phyloP scores from a whole-genome alignment of 108 stramenopile genomes.

The Epithemia pelagica region DNA sequence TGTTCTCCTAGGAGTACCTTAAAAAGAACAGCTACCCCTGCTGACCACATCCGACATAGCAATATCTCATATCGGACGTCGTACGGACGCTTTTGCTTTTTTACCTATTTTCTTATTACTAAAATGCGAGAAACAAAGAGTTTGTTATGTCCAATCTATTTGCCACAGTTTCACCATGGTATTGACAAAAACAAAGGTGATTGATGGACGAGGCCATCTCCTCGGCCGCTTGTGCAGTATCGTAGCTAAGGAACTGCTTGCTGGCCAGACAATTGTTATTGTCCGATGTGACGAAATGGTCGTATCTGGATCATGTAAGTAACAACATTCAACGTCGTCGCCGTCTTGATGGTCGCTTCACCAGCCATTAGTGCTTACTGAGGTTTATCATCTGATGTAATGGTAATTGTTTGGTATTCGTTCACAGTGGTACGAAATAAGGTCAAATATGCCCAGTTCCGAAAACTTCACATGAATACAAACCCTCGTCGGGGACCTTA shows the following conservation, averaged over 20 bases:
- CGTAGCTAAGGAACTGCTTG: slow-evolving; percentile 98
- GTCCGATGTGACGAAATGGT: slow-evolving; percentile 97
- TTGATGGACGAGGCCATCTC: slow-evolving; percentile 99
- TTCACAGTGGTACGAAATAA: slow-evolving; percentile 83
- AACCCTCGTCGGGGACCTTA: slow-evolving; percentile 94
- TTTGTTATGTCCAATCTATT: too few species aligned
- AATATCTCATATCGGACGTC: too few species aligned
- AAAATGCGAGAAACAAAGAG: too few species aligned
- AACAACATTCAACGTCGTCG: slow-evolving; percentile 9
- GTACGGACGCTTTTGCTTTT: too few species aligned
- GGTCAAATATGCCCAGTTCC: slow-evolving; percentile 96
- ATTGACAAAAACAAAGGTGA: slow-evolving; percentile 44
- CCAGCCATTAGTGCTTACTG: neutral
- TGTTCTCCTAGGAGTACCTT: too few species aligned
- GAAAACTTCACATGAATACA: slow-evolving; percentile 96
- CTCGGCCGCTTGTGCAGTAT: slow-evolving; percentile 96
- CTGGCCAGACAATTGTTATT: slow-evolving; percentile 95
- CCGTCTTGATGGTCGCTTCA: too few species aligned
- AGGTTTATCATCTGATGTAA: too few species aligned
- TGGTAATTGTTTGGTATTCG: too few species aligned
- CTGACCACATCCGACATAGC: too few species aligned
- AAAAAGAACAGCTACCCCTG: too few species aligned
- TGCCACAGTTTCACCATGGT: too few species aligned
- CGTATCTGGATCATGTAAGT: slow-evolving; percentile 92
- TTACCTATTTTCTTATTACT: too few species aligned